Evolutionary conservation across 2,329 filamentous ascomycete genomes (phyloP).

Genomic region (Cladosporium sp.): DNA sequence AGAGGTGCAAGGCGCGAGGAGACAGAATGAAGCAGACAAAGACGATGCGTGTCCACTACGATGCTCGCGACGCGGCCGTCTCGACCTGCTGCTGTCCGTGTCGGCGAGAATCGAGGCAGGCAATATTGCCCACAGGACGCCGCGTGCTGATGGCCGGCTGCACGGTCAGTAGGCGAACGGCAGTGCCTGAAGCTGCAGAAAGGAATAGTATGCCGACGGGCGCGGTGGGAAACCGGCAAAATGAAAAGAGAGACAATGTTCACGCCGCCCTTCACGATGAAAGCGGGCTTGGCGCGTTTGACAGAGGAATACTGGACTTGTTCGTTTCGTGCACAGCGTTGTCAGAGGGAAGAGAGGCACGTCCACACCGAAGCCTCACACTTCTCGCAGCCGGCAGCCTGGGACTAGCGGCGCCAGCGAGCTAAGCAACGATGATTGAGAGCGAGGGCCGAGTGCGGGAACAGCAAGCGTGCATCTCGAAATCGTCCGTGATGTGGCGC

Average conservation of each 20-base stretch:
- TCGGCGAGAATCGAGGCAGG: neutral
- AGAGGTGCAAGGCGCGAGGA: slow-evolving; percentile 3
- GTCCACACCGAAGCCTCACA: slow-evolving; percentile 10
- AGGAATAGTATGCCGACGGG: slow-evolving; percentile 3
- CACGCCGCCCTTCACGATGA: slow-evolving; percentile 4
- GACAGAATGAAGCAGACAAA: neutral
- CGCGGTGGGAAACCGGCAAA: neutral
- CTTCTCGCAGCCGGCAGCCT: slow-evolving; percentile 12
- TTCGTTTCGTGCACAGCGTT: slow-evolving; percentile 4
- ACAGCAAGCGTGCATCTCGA: slow-evolving; percentile 12
- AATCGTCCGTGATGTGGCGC: slow-evolving; percentile 10
- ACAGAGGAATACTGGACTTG: neutral
- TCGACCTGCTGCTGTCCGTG: neutral
- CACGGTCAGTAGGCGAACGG: slow-evolving; percentile 3
- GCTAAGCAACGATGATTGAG: slow-evolving; percentile 12
- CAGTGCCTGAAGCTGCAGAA: slow-evolving; percentile 10
- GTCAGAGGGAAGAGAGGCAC: slow-evolving; percentile 10
- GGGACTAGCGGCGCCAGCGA: slow-evolving; percentile 13
- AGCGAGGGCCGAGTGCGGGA: slow-evolving; percentile 13
- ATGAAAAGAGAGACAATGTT: neutral
- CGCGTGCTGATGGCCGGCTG: neutral
- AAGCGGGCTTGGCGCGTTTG: slow-evolving; percentile 12
- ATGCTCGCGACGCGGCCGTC: neutral
- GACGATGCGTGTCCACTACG: slow-evolving; percentile 3
- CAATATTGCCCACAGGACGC: neutral